Evolutionary conservation across 2,329 filamentous ascomycete genomes (phyloP).

Genomic region (Raffaelea arxii): DNA sequence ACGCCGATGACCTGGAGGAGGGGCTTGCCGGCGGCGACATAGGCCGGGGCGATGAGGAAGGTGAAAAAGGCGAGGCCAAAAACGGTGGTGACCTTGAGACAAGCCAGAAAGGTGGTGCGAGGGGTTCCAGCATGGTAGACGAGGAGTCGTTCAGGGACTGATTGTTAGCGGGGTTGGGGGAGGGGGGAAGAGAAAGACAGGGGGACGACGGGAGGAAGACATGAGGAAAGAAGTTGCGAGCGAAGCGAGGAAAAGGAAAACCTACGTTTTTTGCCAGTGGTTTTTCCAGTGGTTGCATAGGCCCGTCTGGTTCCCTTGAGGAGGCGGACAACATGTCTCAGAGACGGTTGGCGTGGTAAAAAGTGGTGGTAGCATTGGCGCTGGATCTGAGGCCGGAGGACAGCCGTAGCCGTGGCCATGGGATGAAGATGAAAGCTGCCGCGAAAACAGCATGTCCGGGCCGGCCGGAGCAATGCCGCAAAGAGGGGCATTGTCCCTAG

Average conservation of each 20-base stretch:
- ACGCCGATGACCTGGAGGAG: constrained; percentile 30
- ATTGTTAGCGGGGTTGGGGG: background rate
- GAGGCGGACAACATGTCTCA: too few relatives aligned
- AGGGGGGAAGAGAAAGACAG: background rate
- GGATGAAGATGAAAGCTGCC: background rate
- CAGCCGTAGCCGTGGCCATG: too few relatives aligned
- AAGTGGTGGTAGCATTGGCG: too few relatives aligned
- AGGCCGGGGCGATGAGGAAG: constrained; percentile 52
- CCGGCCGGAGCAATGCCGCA: background rate
- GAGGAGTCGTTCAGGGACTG: constrained; percentile 45
- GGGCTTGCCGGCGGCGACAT: constrained; percentile 31
- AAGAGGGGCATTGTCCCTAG: background rate
- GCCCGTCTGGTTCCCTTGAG: background rate
- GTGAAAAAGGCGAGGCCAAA: constrained; percentile 59
- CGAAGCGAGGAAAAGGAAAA: too few relatives aligned
- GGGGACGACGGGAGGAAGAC: too few relatives aligned
- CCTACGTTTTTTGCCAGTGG: too few relatives aligned
- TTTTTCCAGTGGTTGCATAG: too few relatives aligned
- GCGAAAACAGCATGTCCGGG: background rate
- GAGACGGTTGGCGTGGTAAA: too few relatives aligned
- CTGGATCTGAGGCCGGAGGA: too few relatives aligned
- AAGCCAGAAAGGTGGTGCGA: constrained; percentile 57
- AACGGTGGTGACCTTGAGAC: constrained; percentile 61
- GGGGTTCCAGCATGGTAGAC: constrained; percentile 68
- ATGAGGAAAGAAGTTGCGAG: too few relatives aligned